Base-by-base conservation (phyloP, 2,329 filamentous ascomycete genomes). In the Apiospora kogelbergensis region DNA sequence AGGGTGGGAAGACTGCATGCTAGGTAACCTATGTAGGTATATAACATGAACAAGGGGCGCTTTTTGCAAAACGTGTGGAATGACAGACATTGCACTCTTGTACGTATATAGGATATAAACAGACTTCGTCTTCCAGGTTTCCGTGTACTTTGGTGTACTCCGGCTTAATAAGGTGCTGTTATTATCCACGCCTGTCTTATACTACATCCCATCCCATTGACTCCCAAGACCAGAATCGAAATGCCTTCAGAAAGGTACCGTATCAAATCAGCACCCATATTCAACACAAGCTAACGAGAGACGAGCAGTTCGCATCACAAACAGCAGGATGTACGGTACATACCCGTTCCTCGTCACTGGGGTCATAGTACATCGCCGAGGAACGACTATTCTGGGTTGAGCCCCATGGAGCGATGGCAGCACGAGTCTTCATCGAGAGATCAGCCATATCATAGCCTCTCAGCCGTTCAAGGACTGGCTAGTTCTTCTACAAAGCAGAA, bases 321-420 rank as follows among this genome's bases (percentile, higher is more conserved):
- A 30, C 48, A 33, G 1, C 48, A 57, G 30, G 17, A 37, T 33
- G 7, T 20, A 1, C 26, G 30, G 9, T 33, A 60, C 30, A 60
- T 15, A n/a, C 26, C 30, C 20, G 26, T 60, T 15, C 17, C 53
- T 9, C 53, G 53, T 6, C 17, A n/a, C 20, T 37, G 17, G 30
- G 17, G 30, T 30, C 30, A 45, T 17, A 15, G n/a, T 17, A 4
- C 24, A 20, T n/a, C 65, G 42, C 9, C 15, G 15, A 30, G 5
- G 42, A 33, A 26, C 15, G 22, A 37, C 13, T 24, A 46, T 40
- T 40, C 41, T 10, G 48, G 48, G 15, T 17, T 63, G 63, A 66
- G 68, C 17, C 68, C 68, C 37, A 63, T 69, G 53, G 53, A 60
- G 0, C 30, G 53, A 17, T 69, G 68, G 68, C 22, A 37, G 11